Conservation (phyloP, 129 eudicot species). For the Escallonia rubra region DNA sequence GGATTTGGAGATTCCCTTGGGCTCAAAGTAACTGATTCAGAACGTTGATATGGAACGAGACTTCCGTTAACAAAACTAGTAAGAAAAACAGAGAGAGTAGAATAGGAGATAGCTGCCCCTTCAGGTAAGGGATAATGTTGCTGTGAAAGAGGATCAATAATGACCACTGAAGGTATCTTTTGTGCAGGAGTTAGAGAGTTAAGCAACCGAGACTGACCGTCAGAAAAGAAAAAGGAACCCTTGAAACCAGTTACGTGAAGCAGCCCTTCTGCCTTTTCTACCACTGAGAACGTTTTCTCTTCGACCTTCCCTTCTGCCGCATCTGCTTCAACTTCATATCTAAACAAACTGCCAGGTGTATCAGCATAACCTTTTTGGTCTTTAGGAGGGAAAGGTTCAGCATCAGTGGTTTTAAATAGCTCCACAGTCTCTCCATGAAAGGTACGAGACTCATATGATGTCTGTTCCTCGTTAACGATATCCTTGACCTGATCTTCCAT, state of each 20-base stretch:
- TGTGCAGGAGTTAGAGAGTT: conserved; percentile 39
- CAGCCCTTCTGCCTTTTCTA: conserved; percentile 9
- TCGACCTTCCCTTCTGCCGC: conserved; percentile 25
- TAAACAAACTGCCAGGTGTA: conserved; percentile 4
- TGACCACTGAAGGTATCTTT: conserved; percentile 62
- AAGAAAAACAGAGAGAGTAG: conserved; percentile 48
- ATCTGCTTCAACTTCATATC: conserved; percentile 17
- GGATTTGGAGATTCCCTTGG: conserved; percentile 52
- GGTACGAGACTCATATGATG: conserved; percentile 17
- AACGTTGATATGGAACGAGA: conserved; percentile 68
- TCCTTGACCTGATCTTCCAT: conserved; percentile 26
- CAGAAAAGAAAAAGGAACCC: conserved; percentile 70
- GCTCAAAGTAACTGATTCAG: conserved; percentile 34
- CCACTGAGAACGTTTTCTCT: conserved; percentile 13
- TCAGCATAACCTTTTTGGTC: conserved; percentile 26
- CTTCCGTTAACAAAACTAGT: conserved; percentile 53
- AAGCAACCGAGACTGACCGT: conserved; percentile 61
- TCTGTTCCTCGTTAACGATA: conserved; percentile 18
- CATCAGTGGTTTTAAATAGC: conserved; percentile 6
- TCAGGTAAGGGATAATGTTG: conserved; percentile 63
- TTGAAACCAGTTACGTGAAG: conserved; percentile 19
- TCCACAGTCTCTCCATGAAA: conserved; percentile 15
- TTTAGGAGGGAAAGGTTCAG: conserved; percentile 17
- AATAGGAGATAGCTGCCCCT: conserved; percentile 36
- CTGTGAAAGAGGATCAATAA: conserved; percentile 61